Evolutionary conservation across 257 asterid genomes (phyloP), one percentile per base, ranked within the genome.

Genomic region (Solanum bulbocastanum): DNA sequence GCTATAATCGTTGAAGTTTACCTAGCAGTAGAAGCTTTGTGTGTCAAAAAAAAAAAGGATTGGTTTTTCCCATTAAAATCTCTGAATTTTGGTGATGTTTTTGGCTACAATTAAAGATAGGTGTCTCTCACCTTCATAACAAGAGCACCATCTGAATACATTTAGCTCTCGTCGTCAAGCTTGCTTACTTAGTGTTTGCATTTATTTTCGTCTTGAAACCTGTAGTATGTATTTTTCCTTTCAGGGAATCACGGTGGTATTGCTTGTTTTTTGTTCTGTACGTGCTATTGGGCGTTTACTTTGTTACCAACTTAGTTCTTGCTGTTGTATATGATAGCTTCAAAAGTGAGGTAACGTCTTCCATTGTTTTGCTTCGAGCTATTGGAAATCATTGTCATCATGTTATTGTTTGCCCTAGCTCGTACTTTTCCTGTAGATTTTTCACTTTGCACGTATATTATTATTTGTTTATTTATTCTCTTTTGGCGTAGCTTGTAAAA

Each of bases 251-350:
- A 23, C 95, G 99, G 18, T 96, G 99, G 99, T 91, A 89, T 86
- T 90, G 91, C 92, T 89, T 97, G 78, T 97, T 96, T 91, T 96
- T 97, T 85, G 97, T 96, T 90, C 92, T 97, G 87, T 96, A 93
- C 79, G 99, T 96, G 93, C 92, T 97, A 44, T 89, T 96, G 92
- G 99, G 99, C 30, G 99, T 97, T 89, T 97, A 97, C 95, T 97
- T 97, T 60, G 98, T 97, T 91, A 97, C 99, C 93, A 97, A 97
- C 90, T 93, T 97, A 97, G 90, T 97, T 87, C 99, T 97, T 91
- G 99, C 99, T 87, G 99, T 97, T 87, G 99, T 97, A 10, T 97
- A 97, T 73, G 99, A 97, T 90, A 97, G 99, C 95, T 97, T 97
- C 88, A 97, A 96, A 95, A 90, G 92, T 71, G 96, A 96, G 99